Evolutionary conservation across 106 monocot species (phyloP), one percentile per base, ranked within the genome.

Genomic region (Triglochin maritima): DNA sequence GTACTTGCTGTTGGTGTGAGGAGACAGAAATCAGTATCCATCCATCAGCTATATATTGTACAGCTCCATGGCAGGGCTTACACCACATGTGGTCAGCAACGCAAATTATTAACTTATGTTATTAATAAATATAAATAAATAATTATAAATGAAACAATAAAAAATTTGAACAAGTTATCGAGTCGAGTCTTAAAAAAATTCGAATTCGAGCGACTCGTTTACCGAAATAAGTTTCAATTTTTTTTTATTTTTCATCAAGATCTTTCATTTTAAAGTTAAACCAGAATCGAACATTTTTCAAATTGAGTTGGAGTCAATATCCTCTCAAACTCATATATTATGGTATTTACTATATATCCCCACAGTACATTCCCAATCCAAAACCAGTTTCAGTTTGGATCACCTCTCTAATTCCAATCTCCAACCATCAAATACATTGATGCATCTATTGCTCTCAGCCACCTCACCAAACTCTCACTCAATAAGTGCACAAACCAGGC

Each of bases 41-140:
- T 49, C 64, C 64, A 49, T 47, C 64, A 48, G 46, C 64, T 48
- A 49, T 49, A 64, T 64, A 49, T 64, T 47, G 16, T 49, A 5
- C 47, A 48, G 17, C 48, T 11, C 42, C 42, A 29, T 60, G 43
- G 6, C 41, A 43, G 4, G 44, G 62, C 47, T 49, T 64, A 49
- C 48, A n/a, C 15, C 46, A 47, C 49, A 64, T 49, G 47, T 64
- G 9, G 16, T 64, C 47, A 64, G 64, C 46, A 62, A 62, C 54
- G 12, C 3, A 55, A 11, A 10, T 10, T 10, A 5, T 10, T n/a
- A 55, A 11, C 54, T 7, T 10, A 11, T 10, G n/a, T n/a, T n/a
- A n/a, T n/a, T n/a, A n/a, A n/a, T n/a, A n/a, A n/a, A n/a, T n/a
- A n/a, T n/a, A n/a, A n/a, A n/a, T n/a, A n/a, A n/a, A n/a, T n/a